Base-by-base conservation (phyloP, 768 basidiomycete genomes). In the Panaeolus cyanescens region DNA sequence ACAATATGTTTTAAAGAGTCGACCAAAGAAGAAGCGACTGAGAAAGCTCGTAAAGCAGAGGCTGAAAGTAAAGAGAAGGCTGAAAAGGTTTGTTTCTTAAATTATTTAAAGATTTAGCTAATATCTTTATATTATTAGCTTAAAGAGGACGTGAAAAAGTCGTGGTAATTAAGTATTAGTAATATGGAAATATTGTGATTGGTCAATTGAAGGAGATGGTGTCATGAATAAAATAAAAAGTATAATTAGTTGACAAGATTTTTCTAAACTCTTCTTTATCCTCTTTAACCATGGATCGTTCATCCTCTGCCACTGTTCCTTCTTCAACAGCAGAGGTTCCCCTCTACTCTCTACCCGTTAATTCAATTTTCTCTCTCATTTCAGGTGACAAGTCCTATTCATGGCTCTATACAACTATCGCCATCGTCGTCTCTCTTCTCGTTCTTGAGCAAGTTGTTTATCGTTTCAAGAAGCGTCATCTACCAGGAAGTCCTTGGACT, bases 401-500 rank as follows among this genome's bases (percentile, higher is more conserved):
- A 32, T 91, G 91, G 88, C 70, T 89, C 34, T 90, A 82, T 73
- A 92, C 92, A 2, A 85, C 88, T n/a, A 63, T 77, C 33, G 88
- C 86, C 37, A 72, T 96, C 68, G 65, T 97, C 61, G 73, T 85
- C 55, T 80, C 90, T 12, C 85, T 99, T 39, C 87, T 99, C 55
- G 78, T 86, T 50, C 80, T 96, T 57, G 96, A 99, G 71, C 95
- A 97, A 77, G 79, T 84, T 32, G 85, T 95, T 19, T 99, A 96
- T 75, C 82, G 96, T 33, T 84, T 83, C 71, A 96, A 97, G 79
- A 99, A 99, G 71, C 85, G 82, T 19, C 85, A 91, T 67, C 84
- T 98, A 6, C 95, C 96, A 0, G 96, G 96, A 5, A 86, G 83
- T 50, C 81, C 74, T 71, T 98, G 95, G 95, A 97, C 95, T 12